Percentiles rank a stretch among this genome's conserved stretches.
phyloP scores from a whole-genome alignment of 2,329 filamentous ascomycete genomes.

The Apiospora arundinis region DNA sequence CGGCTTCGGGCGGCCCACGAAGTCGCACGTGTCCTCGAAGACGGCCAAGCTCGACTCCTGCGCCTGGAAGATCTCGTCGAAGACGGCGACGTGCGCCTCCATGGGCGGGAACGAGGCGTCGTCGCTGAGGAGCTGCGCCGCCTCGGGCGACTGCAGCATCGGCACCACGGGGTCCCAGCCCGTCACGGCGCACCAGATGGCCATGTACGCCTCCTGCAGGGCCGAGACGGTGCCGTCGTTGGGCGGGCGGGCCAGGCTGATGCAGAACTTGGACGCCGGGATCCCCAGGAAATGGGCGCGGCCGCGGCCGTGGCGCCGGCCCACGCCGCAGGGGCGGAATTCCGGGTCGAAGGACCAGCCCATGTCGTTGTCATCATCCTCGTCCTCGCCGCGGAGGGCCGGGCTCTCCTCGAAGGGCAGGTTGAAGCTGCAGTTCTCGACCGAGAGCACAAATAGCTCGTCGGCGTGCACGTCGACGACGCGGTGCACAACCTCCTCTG shows the following conservation, averaged over 20 bases:
- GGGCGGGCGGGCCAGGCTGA: slow-evolving; percentile 29
- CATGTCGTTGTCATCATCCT: slow-evolving; percentile 24
- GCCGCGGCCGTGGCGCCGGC: slow-evolving; percentile 23
- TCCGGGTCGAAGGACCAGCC: slow-evolving; percentile 41
- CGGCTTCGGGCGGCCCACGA: slow-evolving; percentile 24
- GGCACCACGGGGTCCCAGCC: slow-evolving; percentile 10
- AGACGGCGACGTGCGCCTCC: background rate
- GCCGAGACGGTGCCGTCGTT: slow-evolving; percentile 23
- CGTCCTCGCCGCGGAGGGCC: slow-evolving; percentile 24
- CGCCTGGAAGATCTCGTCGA: slow-evolving; percentile 10
- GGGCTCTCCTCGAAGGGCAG: slow-evolving; percentile 36
- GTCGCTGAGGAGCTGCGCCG: background rate
- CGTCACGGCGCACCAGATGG: slow-evolving; percentile 27
- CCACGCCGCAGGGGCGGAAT: slow-evolving; percentile 29
- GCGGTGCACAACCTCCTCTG: slow-evolving; percentile 33
- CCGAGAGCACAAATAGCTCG: slow-evolving; percentile 37
- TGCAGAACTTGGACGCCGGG: slow-evolving; percentile 30
- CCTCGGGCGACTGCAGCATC: slow-evolving; percentile 11
- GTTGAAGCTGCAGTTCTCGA: slow-evolving; percentile 44
- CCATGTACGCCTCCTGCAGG: slow-evolving; percentile 26
- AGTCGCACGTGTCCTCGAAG: slow-evolving; percentile 33
- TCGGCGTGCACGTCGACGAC: slow-evolving; percentile 32
- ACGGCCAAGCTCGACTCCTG: background rate
- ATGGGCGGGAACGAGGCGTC: background rate
- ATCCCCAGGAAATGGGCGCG: slow-evolving; percentile 28